Evolutionary conservation across 768 basidiomycete species (phyloP), one percentile per base, ranked within the genome.

Genomic region (Suillus variegatus): DNA sequence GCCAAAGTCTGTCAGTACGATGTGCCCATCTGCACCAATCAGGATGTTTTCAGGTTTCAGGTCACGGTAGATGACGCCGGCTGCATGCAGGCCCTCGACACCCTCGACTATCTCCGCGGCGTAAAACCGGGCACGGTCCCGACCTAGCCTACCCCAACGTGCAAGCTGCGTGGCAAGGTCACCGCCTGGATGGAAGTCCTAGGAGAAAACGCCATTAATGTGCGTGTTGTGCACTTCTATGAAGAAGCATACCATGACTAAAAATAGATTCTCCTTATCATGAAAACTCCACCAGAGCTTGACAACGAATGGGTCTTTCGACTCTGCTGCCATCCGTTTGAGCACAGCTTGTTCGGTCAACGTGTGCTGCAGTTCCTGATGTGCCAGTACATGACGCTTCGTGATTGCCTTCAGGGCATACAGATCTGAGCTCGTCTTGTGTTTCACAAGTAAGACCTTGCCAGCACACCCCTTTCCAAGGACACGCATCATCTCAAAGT

Each of bases 351-450:
- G 95, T 79, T 99, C 97, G 4, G 96, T 97, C 67, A 97, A 82
- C 3, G 97, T 99, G 78, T 99, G 97, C 73, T 93, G 90, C 64
- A 99, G 82, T 78, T 99, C 97, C 76, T 97, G 95, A 73, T 99
- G 95, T 2, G 96, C 94, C 61, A 99, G 82, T 28, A 99, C 97
- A 76, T 97, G 95, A 63, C 95, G 87, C 81, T 99, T 99, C 68
- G 95, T 96, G 78, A 99, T 97, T 6, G 96, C 96, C 80, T 99
- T 99, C 80, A 99, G 85, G 43, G 97, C 97, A 74, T 92, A 96
- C 58, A 97, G 78, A 63, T 89, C 87, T 55, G 84, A 69, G 35
- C 88, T 87, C 25, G 79, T 78, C 79, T 91, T 92, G 72, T 97
- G 89, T 70, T 88, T 86, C 57, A 98, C 97, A 63, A 99, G 86